These are phyloP conservation scores for Jatropha multifida DNA, from an alignment of 441 rosid genomes.

Conservation along the genomic window DNA sequence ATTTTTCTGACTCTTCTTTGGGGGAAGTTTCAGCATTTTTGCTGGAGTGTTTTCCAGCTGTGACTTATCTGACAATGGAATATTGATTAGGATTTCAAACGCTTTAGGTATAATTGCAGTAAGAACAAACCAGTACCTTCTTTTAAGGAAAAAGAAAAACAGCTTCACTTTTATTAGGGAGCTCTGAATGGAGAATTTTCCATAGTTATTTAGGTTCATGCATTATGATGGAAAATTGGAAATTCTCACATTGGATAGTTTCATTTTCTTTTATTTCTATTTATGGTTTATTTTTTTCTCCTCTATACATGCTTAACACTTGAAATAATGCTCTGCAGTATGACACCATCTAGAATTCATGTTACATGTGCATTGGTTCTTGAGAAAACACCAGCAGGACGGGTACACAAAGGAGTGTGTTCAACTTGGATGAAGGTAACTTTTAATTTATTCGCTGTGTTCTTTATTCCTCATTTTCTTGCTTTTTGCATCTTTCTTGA, in stretches of 20 bases:
- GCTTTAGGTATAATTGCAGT: too few relatives aligned
- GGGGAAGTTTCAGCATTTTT: not conserved
- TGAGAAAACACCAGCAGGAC: slow-evolving; percentile 81
- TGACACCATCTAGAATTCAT: slow-evolving; percentile 77
- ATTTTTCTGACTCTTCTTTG: slow-evolving; percentile 1
- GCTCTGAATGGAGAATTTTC: too few relatives aligned
- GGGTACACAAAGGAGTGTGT: slow-evolving; percentile 92
- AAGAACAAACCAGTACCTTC: too few relatives aligned
- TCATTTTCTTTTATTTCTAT: not conserved
- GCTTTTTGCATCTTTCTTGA: not conserved
- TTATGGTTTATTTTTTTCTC: not conserved
- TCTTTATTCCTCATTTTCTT: not conserved
- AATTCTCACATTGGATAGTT: too few relatives aligned
- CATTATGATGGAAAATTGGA: too few relatives aligned
- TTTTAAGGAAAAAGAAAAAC: too few relatives aligned
- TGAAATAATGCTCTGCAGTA: slow-evolving; percentile 45
- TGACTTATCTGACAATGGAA: not conserved
- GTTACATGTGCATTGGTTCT: slow-evolving; percentile 93
- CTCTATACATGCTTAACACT: slow-evolving; percentile 13
- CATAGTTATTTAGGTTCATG: too few relatives aligned
- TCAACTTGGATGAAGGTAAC: slow-evolving; percentile 99
- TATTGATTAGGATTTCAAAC: not conserved
- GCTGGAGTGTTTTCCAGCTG: not conserved
- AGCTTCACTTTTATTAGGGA: too few relatives aligned
- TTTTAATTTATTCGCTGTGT: not conserved